These are phyloP conservation scores for Metschnikowia similis DNA, from an alignment of 805 yeast genomes.

Conservation along the genomic window DNA sequence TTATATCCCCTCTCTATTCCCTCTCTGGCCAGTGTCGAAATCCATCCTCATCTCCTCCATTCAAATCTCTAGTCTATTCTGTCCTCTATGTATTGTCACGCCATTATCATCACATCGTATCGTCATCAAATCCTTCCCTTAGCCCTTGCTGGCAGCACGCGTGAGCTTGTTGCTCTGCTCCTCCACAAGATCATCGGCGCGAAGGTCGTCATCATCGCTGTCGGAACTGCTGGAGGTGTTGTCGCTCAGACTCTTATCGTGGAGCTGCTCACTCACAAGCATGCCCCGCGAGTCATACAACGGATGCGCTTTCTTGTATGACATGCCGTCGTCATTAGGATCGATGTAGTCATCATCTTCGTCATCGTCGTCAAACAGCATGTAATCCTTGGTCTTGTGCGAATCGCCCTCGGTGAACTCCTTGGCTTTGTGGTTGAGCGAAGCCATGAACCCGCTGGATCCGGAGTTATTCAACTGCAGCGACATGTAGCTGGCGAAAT, in stretches of 20 bases:
- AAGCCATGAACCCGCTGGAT: slow-evolving; percentile 29
- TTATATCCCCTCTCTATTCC: too few species aligned
- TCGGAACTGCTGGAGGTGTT: slow-evolving; percentile 29
- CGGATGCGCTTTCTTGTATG: slow-evolving; percentile 63
- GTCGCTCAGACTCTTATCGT: slow-evolving; percentile 15
- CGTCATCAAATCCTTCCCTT: not conserved
- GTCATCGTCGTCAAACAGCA: slow-evolving; percentile 25
- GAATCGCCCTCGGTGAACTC: slow-evolving; percentile 15
- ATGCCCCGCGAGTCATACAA: slow-evolving; percentile 45
- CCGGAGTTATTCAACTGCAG: slow-evolving; percentile 62
- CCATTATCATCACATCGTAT: slow-evolving; percentile 1
- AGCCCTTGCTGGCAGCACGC: slow-evolving; percentile 39
- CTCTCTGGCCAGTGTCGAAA: too few species aligned
- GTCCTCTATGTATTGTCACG: slow-evolving; percentile 2
- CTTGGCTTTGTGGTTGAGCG: slow-evolving; percentile 43
- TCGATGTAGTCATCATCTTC: slow-evolving; percentile 69
- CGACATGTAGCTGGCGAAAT: slow-evolving; percentile 70
- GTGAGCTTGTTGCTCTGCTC: slow-evolving; percentile 30
- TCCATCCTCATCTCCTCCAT: not conserved
- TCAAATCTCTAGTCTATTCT: slow-evolving; percentile 1
- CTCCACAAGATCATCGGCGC: slow-evolving; percentile 20
- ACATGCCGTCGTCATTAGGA: slow-evolving; percentile 78
- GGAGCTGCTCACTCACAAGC: slow-evolving; percentile 14
- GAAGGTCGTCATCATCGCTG: slow-evolving; percentile 25
- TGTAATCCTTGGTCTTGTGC: slow-evolving; percentile 7